Evolutionary conservation across 306 rosid genomes (phyloP), one percentile per base, ranked within the genome.

Genomic region (Casuarina cunninghamiana): DNA sequence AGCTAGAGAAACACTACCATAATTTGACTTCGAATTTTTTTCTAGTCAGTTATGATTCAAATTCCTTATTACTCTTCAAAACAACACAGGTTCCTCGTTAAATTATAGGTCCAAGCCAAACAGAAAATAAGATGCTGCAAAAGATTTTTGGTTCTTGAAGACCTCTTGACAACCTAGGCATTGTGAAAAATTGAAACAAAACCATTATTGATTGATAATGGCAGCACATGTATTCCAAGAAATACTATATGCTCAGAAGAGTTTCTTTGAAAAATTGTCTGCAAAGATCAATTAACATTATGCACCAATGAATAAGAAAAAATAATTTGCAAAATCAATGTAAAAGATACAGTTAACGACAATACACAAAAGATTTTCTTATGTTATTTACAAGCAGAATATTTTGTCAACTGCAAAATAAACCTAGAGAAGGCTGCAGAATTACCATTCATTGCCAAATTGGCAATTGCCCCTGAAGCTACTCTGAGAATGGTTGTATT

Each of bases 391-490:
- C 19, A 63, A 71, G 44, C 71, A 79, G 7, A 10, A 15, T 75
- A 12, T 37, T 32, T 39, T 41, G 54, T 17, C 37, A 35, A 53
- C 8, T 60, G 61, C 19, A 50, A 41, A 46, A 41, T 21, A 60
- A 37, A 72, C 17, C 21, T 32, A 41, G 45, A 43, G 26, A 53
- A 71, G 57, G 55, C 78, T 63, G 53, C 43, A 82, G 48, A 49
- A 57, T 84, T 83, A 90, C 94, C 94, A 55, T 88, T 88, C 94
- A 90, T 90, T 51, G 94, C 94, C 84, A 90, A 83, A 86, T 90
- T 90, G 68, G 94, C 94, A 60, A 90, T 80, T 65, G 91, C 94
- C 53, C 94, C 94, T 19, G 94, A 90, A 79, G 90, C 88, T 77
- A 88, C 94, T 79, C 94, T 81, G 69, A 90, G 90, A 76, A 90